Evolutionary conservation across 2,329 filamentous ascomycete genomes (phyloP).

Genomic region (Camillea tinctor): DNA sequence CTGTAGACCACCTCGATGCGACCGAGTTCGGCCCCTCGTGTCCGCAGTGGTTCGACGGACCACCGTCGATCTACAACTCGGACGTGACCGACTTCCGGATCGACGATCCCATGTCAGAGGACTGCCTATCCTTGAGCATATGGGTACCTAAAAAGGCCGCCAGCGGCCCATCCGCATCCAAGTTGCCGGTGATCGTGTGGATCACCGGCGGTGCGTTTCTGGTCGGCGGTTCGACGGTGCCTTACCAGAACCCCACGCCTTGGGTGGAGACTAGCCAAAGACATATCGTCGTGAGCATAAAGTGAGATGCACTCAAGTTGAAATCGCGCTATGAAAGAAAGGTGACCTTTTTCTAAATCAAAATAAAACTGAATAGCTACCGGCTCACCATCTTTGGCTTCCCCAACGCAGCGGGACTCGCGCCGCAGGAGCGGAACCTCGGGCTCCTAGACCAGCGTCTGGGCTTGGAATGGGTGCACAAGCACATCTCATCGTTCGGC

Average conservation of each 20-base stretch:
- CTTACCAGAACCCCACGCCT: conserved; percentile 13
- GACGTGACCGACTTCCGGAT: conserved; percentile 4
- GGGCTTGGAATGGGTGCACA: conserved; percentile 48
- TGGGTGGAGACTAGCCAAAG: conserved; percentile 18
- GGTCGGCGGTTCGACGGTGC: conserved; percentile 10
- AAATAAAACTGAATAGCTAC: conserved; percentile 30
- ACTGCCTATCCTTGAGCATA: conserved; percentile 17
- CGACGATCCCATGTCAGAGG: conserved; percentile 10
- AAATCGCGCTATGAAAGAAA: too few relatives aligned
- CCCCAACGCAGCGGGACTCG: conserved; percentile 29
- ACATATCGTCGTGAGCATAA: conserved; percentile 19
- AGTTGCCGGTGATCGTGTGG: conserved; percentile 18
- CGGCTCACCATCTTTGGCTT: conserved; percentile 37
- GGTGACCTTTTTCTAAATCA: neutral
- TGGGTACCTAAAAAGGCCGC: conserved; percentile 9
- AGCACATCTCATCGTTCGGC: conserved; percentile 48
- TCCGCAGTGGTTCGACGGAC: conserved; percentile 2
- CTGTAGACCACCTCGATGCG: conserved; percentile 1
- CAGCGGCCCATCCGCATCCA: neutral
- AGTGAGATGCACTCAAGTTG: conserved; percentile 1
- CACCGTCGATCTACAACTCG: neutral
- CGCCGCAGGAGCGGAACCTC: conserved; percentile 38
- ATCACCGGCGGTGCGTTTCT: conserved; percentile 13
- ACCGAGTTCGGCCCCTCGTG: neutral
- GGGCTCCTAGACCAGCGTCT: conserved; percentile 50